phyloP scores from a whole-genome alignment of 148 eudicot species.

The Rhododendron simsii region DNA sequence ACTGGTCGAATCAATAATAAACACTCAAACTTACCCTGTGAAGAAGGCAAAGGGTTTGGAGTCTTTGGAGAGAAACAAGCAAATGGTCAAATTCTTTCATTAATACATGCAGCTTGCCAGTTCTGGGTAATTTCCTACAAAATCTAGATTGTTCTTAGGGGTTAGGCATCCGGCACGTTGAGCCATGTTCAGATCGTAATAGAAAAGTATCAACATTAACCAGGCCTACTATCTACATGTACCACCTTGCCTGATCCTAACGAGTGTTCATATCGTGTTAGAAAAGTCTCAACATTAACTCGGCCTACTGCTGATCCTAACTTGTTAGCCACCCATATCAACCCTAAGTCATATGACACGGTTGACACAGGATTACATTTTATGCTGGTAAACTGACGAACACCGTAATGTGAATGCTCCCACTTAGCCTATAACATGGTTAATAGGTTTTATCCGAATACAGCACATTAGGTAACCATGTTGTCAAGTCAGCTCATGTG shows the following conservation, averaged over 20 bases:
- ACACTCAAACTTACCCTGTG: background rate
- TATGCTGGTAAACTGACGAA: background rate
- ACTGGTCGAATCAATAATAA: background rate
- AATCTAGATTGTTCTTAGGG: background rate
- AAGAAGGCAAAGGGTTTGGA: background rate
- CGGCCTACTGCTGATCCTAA: background rate
- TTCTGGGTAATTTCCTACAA: background rate
- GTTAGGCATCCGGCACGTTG: background rate
- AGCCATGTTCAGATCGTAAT: background rate
- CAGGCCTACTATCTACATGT: background rate
- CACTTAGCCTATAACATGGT: background rate
- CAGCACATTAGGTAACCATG: background rate
- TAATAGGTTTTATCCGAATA: background rate
- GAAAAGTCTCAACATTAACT: background rate
- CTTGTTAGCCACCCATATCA: background rate
- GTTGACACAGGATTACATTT: background rate
- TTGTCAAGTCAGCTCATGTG: background rate
- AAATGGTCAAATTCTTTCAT: background rate
- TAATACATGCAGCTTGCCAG: background rate
- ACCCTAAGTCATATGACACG: background rate
- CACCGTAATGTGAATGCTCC: background rate
- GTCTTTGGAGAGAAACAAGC: background rate
- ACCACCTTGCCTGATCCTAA: no score
- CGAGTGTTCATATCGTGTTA: background rate
- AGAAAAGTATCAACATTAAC: background rate